Evolutionary conservation across 1,284 basidiomycete species (phyloP).

Genomic region (Phlebopus sp.): DNA sequence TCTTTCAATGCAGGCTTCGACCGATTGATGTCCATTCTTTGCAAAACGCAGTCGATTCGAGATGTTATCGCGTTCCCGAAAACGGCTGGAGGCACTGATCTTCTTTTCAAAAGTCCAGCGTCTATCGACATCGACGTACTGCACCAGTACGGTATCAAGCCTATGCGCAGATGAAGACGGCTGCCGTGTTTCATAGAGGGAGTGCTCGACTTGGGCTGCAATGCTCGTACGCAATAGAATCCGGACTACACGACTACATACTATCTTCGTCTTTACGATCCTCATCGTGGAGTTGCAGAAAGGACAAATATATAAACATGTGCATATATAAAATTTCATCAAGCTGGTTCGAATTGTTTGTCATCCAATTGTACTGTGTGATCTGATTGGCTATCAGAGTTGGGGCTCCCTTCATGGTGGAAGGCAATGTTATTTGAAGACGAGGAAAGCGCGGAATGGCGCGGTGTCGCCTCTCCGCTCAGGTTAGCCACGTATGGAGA

Average conservation of each 20-base stretch:
- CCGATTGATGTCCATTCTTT: conserved; percentile 87
- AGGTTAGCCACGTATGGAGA: conserved; percentile 36
- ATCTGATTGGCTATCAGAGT: conserved; percentile 31
- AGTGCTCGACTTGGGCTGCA: conserved; percentile 8
- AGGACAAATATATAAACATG: conserved; percentile 12
- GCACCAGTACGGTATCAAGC: conserved; percentile 59
- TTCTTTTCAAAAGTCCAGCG: conserved; percentile 86
- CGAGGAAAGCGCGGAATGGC: conserved; percentile 40
- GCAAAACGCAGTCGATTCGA: conserved; percentile 79
- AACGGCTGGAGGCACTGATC: conserved; percentile 79
- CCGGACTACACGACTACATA: no score
- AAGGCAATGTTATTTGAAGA: conserved; percentile 28
- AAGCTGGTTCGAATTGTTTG: conserved; percentile 11
- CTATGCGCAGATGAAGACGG: conserved; percentile 15
- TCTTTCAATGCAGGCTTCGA: conserved; percentile 70
- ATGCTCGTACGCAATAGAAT: conserved; percentile 6
- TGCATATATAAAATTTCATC: conserved; percentile 17
- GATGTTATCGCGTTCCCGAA: conserved; percentile 98
- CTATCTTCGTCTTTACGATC: conserved; percentile 2
- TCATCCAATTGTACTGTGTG: conserved; percentile 28
- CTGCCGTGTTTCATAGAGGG: background rate
- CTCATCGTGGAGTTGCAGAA: conserved; percentile 7
- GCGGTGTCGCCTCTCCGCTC: conserved; percentile 46
- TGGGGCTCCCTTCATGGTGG: conserved; percentile 28
- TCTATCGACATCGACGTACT: conserved; percentile 54